Evolutionary conservation across 306 rosid genomes (phyloP).

Genomic region (Purshia tridentata): DNA sequence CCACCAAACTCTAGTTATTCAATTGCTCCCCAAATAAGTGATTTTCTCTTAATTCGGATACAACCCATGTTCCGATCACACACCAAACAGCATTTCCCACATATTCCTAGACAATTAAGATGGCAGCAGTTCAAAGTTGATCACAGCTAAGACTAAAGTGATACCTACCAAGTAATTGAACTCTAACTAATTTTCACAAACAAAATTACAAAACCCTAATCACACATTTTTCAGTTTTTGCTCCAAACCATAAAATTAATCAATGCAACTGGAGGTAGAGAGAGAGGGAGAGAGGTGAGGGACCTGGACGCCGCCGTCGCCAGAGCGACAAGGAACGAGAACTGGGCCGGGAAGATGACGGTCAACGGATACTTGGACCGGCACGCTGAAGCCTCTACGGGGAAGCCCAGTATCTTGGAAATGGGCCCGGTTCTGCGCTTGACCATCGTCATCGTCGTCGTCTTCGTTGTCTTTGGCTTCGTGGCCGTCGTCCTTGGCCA

Average conservation of each 20-base stretch:
- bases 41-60: neutral
- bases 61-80: neutral
- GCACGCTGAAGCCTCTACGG: conserved; percentile 70
- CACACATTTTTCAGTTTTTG: neutral
- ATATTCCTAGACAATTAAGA: neutral
- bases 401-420: conserved; percentile 54
- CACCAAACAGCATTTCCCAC: neutral
- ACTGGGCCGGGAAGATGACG: conserved; percentile 62
- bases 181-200: neutral
- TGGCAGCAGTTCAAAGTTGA: neutral
- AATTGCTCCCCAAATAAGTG: neutral
- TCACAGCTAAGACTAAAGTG: neutral
- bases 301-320: conserved; percentile 89
- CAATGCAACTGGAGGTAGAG: neutral
- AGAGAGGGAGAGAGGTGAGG: conserved; percentile 17
- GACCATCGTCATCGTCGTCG: conserved; percentile 26
- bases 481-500: conserved; percentile 52
- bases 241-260: neutral
- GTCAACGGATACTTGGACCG: conserved; percentile 60
- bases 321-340: conserved; percentile 54
- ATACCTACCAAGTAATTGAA: neutral
- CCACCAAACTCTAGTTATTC: neutral
- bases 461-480: conserved; percentile 47
- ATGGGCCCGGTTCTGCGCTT: conserved; percentile 36
- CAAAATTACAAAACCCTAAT: neutral